Evolutionary conservation across 164 flowering plant genomes (phyloP), one percentile per base, ranked within the genome.

Genomic region (Piper betle): DNA sequence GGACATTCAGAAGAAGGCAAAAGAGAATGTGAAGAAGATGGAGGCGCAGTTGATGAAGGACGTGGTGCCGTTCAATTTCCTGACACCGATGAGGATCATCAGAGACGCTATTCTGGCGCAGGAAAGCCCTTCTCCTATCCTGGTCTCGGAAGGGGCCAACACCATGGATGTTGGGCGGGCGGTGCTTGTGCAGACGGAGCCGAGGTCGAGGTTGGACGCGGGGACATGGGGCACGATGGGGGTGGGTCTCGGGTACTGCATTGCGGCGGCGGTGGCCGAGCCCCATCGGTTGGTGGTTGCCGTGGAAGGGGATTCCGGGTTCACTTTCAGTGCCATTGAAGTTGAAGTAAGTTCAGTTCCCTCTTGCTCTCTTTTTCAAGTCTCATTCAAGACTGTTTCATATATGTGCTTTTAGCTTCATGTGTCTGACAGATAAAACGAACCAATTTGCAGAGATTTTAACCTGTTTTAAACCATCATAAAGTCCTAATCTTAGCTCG

Each of bases 221-320:
- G 97, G 99, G 64, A 94, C 99, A 41, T 91, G 99, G 99, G 97
- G 99, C 17, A 91, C 97, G 15, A 94, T 94, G 97, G 99, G 99
- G 9, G 97, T 94, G 66, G 99, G 99, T 64, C 69, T 94, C 52
- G 97, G 97, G 46, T 94, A 88, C 70, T 94, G 97, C 80, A 88
- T 94, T 77, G 99, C 99, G 40, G 96, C 97, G 68, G 99, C 99
- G 0, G 89, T 84, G 58, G 97, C 97, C 37, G 83, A 82, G 6
- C 96, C 97, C 60, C 89, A 70, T 46, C 74, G 96, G 42, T 82
- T 94, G 42, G 99, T 91, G 52, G 91, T 94, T 69, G 99, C 97
- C 17, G 96, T 94, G 57, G 99, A 91, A 80, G 99, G 96, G 17
- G 99, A 94, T 70, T 94, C 99, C 59, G 97, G 93, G 62, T 91